Base-by-base conservation (phyloP, 495 filamentous ascomycete species). In the Elaphomyces granulatus region DNA sequence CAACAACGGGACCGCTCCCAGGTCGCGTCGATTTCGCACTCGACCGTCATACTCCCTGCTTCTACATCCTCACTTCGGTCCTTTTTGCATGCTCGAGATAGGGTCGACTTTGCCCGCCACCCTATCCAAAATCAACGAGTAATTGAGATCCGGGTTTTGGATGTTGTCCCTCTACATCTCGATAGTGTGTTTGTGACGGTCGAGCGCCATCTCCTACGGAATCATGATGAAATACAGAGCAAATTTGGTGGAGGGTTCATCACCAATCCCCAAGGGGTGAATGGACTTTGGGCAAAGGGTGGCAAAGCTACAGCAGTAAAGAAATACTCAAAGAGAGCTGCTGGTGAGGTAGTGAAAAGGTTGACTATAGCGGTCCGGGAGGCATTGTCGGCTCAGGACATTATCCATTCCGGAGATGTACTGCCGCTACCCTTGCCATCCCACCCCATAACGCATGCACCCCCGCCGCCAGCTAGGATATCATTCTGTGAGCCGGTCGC, bases 361-460 rank as follows among this genome's bases (percentile, higher is more conserved):
- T 66, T 93, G 48, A 83, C 75, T 16, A 68, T 78, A 38, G 83
- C 84, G n/a, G 71, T 95, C 19, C 75, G 83, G 15, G 72, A 80
- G 37, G 81, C 86, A 2, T 57, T 94, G 32, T 63, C 68, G 12
- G 67, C 71, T 7, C 66, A 84, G 18, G 76, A 76, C 32, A 67
- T 98, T 12, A 73, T 94, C 9, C 90, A 92, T 52, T 68, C 75
- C 10, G 85, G 83, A 1, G 90, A 96, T 51, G 58, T 87, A 32
- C 72, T 98, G 42, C 80, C 83, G 1, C 64, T 98, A 30, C 83
- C 83, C 3, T 60, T 93, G 15, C 80, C 82, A 14, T 71, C 82
- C n/a, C 85, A 94, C 59, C 82, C 85, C 8, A 84, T 90, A 45
- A 95, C 83, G 26, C 87, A 87, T 61, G 81, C 79, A 10, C 76